Conservation (phyloP, 225 moss, liverwort and hornwort species). For the Physcomitrellopsis africana region DNA sequence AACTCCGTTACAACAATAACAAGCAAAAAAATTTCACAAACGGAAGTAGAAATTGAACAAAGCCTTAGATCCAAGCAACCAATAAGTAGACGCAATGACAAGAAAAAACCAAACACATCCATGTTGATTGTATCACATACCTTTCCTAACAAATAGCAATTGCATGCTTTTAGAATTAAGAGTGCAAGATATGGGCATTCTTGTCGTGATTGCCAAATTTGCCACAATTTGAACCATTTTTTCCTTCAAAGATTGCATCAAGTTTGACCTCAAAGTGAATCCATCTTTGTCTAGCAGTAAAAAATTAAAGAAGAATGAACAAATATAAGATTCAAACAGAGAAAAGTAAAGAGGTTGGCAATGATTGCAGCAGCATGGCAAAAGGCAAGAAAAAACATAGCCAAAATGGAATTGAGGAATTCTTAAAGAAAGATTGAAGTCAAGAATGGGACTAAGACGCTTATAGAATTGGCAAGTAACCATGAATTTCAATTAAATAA, state of each 20-base stretch:
- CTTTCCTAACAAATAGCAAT: constrained; percentile 95
- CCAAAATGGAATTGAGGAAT: not conserved
- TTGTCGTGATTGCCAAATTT: constrained; percentile 9
- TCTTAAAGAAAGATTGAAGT: not conserved
- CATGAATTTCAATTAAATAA: too few relatives aligned
- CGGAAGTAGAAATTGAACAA: not conserved
- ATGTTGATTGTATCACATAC: constrained; percentile 96
- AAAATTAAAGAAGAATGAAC: constrained; percentile 8
- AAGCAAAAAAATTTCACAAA: not conserved
- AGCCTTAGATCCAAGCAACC: not conserved
- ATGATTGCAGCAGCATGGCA: constrained; percentile 42
- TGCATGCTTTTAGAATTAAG: constrained; percentile 35
- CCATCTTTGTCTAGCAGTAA: not conserved
- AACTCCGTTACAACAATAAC: not conserved
- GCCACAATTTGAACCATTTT: constrained; percentile 39
- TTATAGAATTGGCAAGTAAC: too few relatives aligned
- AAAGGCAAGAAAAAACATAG: not conserved
- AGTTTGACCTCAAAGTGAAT: constrained; percentile 6
- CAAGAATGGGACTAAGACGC: too few relatives aligned
- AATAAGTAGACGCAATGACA: not conserved
- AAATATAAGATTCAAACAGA: not conserved
- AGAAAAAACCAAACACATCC: constrained; percentile 54
- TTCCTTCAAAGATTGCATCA: constrained; percentile 25
- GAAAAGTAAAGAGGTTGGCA: constrained; percentile 14
- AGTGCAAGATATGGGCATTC: not conserved